Evolutionary conservation across 768 basidiomycete genomes (phyloP).

Genomic region (Sporobolomyces phaffii): DNA sequence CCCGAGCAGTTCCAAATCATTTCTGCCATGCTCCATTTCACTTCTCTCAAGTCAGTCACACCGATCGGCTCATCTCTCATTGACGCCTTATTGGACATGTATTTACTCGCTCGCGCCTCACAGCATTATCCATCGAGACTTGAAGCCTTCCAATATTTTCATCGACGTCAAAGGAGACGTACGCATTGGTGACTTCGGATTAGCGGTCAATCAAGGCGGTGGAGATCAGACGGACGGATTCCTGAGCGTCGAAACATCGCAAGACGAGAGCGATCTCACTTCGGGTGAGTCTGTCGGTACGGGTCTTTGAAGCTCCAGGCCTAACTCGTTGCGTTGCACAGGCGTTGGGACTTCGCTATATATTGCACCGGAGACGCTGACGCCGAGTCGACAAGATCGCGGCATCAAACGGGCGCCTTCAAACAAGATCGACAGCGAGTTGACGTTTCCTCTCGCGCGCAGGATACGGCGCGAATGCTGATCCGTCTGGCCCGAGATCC

Average conservation of each 20-base stretch:
- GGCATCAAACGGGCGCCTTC: slow-evolving; percentile 29
- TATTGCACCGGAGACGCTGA: slow-evolving; percentile 40
- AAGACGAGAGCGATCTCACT: slow-evolving; percentile 35
- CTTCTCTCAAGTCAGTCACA: slow-evolving; percentile 40
- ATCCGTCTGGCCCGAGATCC: no score
- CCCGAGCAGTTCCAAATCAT: slow-evolving; percentile 37
- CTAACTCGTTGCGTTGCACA: neutral
- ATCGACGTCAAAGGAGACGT: slow-evolving; percentile 38
- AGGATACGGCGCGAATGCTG: no score
- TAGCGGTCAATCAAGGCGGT: slow-evolving; percentile 34
- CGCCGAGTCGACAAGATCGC: slow-evolving; percentile 18
- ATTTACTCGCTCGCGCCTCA: no score
- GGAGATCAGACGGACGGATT: slow-evolving; percentile 21
- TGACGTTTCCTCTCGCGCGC: no score
- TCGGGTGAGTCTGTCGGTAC: slow-evolving; percentile 12
- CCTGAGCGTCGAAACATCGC: slow-evolving; percentile 28
- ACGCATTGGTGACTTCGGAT: slow-evolving; percentile 38
- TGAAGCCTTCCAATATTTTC: slow-evolving; percentile 41
- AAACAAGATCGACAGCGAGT: slow-evolving; percentile 39
- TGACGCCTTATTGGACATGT: no score
- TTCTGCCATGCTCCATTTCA: slow-evolving; percentile 42
- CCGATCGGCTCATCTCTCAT: no score
- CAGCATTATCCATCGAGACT: slow-evolving; percentile 43
- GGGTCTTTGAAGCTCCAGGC: neutral
- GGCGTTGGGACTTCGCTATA: slow-evolving; percentile 43